phyloP scores from a whole-genome alignment of 768 basidiomycete species.

The Lactifluus subvellereus region DNA sequence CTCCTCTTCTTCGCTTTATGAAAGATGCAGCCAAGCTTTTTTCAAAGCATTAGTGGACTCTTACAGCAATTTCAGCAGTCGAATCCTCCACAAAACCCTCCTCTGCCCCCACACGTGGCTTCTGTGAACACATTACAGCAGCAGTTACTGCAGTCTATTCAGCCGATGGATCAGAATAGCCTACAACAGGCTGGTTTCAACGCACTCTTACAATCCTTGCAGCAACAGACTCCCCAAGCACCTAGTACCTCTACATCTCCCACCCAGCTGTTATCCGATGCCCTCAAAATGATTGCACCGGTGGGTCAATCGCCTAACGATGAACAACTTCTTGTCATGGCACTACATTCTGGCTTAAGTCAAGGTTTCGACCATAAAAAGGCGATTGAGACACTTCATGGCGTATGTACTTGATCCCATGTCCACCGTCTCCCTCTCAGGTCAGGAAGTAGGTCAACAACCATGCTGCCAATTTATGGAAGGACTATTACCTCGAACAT shows the following conservation, averaged over 20 bases:
- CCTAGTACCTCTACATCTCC: neutral
- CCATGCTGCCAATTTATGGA: conserved; percentile 60
- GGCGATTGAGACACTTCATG: conserved; percentile 61
- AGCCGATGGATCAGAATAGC: neutral
- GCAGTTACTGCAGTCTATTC: conserved; percentile 1
- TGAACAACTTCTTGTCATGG: conserved; percentile 52
- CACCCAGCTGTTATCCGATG: conserved; percentile 19
- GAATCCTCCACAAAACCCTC: neutral
- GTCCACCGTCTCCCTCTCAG: conserved; percentile 3
- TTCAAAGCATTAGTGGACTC: conserved; percentile 7
- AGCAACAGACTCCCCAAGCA: conserved; percentile 7
- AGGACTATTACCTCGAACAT: conserved; percentile 74
- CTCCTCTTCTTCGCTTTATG: too few relatives aligned
- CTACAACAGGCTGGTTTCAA: neutral
- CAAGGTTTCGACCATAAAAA: conserved; percentile 51
- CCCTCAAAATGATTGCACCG: conserved; percentile 40
- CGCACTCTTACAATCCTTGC: conserved; percentile 8
- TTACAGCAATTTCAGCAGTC: conserved; percentile 10
- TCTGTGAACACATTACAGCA: neutral
- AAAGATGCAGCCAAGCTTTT: conserved; percentile 1
- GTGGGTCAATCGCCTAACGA: conserved; percentile 46
- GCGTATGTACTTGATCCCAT: conserved; percentile 38
- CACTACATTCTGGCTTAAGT: conserved; percentile 35
- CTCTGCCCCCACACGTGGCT: neutral
- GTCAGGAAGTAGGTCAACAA: conserved; percentile 35